phyloP scores from a whole-genome alignment of 2,329 filamentous ascomycete species.

The Amesomyces nigricolor region DNA sequence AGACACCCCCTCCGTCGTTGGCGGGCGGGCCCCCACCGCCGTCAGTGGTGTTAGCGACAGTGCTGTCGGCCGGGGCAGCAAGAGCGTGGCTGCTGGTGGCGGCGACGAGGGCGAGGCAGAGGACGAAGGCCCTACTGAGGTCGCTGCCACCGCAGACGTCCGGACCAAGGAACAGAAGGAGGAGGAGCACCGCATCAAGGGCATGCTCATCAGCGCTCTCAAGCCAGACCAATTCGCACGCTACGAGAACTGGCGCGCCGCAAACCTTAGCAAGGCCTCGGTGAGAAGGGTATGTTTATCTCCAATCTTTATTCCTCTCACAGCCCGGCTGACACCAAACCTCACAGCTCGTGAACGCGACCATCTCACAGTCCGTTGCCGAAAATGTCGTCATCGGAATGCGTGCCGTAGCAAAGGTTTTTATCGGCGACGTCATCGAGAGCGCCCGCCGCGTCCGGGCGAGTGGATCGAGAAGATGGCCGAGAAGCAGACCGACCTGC shows the following conservation, averaged over 20 bases:
- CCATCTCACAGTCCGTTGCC: conserved; percentile 72
- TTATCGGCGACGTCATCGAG: conserved; percentile 71
- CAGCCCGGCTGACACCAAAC: conserved; percentile 2
- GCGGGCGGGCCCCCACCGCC: conserved; percentile 38
- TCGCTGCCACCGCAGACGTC: conserved; percentile 44
- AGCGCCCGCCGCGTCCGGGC: conserved; percentile 59
- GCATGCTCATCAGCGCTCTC: conserved; percentile 60
- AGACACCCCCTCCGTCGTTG: conserved; percentile 41
- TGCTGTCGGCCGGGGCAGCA: conserved; percentile 28
- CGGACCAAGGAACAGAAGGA: conserved; percentile 63
- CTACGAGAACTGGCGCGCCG: conserved; percentile 65
- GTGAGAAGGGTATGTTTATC: conserved; percentile 54
- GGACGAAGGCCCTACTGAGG: conserved; percentile 32
- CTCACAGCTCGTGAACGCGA: conserved; percentile 66
- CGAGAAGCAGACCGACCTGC: conserved; percentile 52
- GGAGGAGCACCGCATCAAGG: conserved; percentile 58
- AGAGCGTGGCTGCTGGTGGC: conserved; percentile 41
- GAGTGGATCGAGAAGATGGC: conserved; percentile 60
- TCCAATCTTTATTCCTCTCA: no score
- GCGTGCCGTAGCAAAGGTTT: conserved; percentile 69
- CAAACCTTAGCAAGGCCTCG: conserved; percentile 61
- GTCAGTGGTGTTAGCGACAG: conserved; percentile 38
- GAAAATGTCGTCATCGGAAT: conserved; percentile 70
- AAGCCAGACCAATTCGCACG: conserved; percentile 61
- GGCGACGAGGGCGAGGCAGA: conserved; percentile 47